Conservation (phyloP, 2,329 filamentous ascomycete species). For the Neofusicoccum laricinum region DNA sequence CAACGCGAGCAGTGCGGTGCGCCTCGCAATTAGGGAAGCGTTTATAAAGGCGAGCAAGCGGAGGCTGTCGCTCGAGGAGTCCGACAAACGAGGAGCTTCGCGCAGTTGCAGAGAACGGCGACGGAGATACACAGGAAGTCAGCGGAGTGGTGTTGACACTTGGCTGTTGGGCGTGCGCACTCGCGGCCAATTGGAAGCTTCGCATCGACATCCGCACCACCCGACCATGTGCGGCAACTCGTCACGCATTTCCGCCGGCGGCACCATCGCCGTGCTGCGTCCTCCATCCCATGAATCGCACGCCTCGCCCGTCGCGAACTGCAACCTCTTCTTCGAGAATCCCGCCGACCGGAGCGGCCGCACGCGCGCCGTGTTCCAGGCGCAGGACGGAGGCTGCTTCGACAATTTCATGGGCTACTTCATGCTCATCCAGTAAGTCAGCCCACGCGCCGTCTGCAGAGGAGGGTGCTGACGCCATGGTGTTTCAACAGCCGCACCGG, state of each 20-base stretch:
- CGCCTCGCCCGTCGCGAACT: neutral
- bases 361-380: constrained; percentile 8
- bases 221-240: constrained; percentile 13
- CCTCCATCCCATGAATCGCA: constrained; percentile 4
- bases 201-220: neutral
- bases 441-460: too few relatives aligned
- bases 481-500: constrained; percentile 10
- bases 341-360: neutral
- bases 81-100: neutral
- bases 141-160: constrained; percentile 7
- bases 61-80: neutral
- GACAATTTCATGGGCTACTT: neutral
- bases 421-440: constrained; percentile 16
- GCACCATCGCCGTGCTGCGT: constrained; percentile 16
- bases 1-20: neutral
- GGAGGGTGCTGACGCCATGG: neutral
- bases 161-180: neutral
- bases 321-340: constrained; percentile 17
- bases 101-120: neutral
- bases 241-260: constrained; percentile 5
- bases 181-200: neutral
- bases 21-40: neutral
- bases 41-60: neutral
- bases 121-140: neutral
- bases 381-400: constrained; percentile 4